These are phyloP conservation scores for Colletotrichum cereale DNA, from an alignment of 2,329 filamentous ascomycete genomes.

Conservation along the genomic window DNA sequence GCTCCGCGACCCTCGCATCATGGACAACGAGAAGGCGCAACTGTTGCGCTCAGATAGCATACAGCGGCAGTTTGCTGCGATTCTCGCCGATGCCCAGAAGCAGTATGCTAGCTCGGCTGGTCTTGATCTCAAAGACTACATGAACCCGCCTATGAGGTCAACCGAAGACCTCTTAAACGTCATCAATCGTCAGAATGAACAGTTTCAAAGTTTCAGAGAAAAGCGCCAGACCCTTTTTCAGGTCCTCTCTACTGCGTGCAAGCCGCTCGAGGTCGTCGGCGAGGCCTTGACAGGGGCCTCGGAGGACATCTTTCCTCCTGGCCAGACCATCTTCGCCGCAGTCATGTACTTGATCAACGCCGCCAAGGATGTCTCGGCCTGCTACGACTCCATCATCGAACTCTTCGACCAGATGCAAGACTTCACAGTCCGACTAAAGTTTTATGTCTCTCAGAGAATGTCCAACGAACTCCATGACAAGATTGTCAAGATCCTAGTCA, in stretches of 20 bases:
- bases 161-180: slow-evolving; percentile 49
- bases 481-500: slow-evolving; percentile 56
- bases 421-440: slow-evolving; percentile 56
- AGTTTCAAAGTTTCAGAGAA: slow-evolving; percentile 53
- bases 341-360: slow-evolving; percentile 58
- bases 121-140: slow-evolving; percentile 48
- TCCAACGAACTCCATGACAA: slow-evolving; percentile 54
- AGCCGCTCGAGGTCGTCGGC: slow-evolving; percentile 56
- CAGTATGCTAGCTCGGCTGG: slow-evolving; percentile 48
- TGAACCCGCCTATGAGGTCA: slow-evolving; percentile 49
- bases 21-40: slow-evolving; percentile 29
- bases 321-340: slow-evolving; percentile 57
- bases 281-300: slow-evolving; percentile 53
- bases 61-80: slow-evolving; percentile 43
- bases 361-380: slow-evolving; percentile 58
- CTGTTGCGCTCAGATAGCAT: slow-evolving; percentile 35
- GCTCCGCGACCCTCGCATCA: slow-evolving; percentile 3
- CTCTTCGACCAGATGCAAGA: slow-evolving; percentile 58
- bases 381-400: slow-evolving; percentile 60
- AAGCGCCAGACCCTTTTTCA: slow-evolving; percentile 52
- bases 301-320: slow-evolving; percentile 55
- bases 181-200: slow-evolving; percentile 52
- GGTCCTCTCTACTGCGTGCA: slow-evolving; percentile 48
- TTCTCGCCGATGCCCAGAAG: slow-evolving; percentile 52
- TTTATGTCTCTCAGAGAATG: slow-evolving; percentile 55